Base-by-base conservation (phyloP, 768 basidiomycete species). In the Trametes villosa region DNA sequence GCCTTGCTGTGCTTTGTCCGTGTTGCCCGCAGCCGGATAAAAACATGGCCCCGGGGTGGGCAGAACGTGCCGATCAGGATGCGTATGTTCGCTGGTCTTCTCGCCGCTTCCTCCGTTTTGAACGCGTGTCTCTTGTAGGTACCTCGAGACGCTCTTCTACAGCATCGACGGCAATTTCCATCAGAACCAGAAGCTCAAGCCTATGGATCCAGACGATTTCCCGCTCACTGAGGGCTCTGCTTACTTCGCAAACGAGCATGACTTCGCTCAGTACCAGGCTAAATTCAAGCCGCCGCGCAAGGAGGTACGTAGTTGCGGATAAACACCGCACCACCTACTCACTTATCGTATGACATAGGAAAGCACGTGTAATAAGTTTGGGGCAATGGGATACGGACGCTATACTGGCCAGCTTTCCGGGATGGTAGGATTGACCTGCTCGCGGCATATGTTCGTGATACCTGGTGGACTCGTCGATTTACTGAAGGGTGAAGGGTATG, bases 401-500 rank as follows among this genome's bases (percentile, higher is more conserved):
- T 52, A 63, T 36, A 45, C 42, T 22, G 59, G 58, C 0, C 8
- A 13, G 17, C 54, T 63, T 5, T 63, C 65, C 1, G 65, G 65
- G 5, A 60, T 45, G 24, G 58, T 66, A 1, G 57, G 65, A 3
- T 17, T 66, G 22, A 56, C 48, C 3, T 66, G 65, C 40, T 54
- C 65, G 24, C 38, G 62, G 6, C 65, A 66, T 44, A 60, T 60
- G 65, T 63, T 63, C 40, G 62, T 54, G 1, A 26, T 63, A 6
- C 53, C 63, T 12, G 51, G 60, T 8, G 63, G 67, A 1, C 50
- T 36, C 2, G 65, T 65, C 7, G 67, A 68, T 36, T 49, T 68
- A 18, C 52, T 62, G 41, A 64, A 62, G 48, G 67, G 67, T 2
- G 67, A 68, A 47, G 18, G 62, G 67, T 68, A 63, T n/a, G 63